Evolutionary conservation across 352 stramenopile genomes (phyloP), one percentile per base, ranked within the genome.

Genomic region (Phytopythium vexans): DNA sequence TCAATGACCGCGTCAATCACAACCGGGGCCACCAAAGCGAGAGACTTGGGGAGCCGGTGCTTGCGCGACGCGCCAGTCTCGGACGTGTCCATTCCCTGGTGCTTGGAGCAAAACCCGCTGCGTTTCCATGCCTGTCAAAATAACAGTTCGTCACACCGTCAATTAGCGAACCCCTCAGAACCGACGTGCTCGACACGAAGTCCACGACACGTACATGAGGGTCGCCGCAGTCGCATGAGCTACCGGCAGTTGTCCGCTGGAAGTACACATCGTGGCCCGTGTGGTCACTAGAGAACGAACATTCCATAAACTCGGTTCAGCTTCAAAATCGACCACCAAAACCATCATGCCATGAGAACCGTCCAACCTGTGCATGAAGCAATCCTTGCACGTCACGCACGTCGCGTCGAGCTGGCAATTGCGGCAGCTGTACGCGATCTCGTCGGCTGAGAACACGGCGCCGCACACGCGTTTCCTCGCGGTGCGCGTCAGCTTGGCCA

Each of bases 391-490:
- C 53, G 88, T 93, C 32, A 93, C 85, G 48, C 82, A 93, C 16
- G 85, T 91, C 40, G 82, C 85, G 53, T 95, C 85, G 7, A 92
- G 56, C 51, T 95, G 82, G 66, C 85, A 95, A 57, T 92, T 86
- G 50, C 85, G 85, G 57, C 85, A 95, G 56, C 85, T 95, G 64
- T 95, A 95, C 36, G 83, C 77, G 43, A 95, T 86, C 66, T 95
- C 85, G 49, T 95, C 85, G 36, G 82, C 77, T 44, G 78, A 76
- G 52, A 95, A 95, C 52, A 95, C 92, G 35, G 77, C 79, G 38
- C 85, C 85, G 39, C 85, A 95, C 31, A 95, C 77, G 53, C 82
- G 80, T 39, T 90, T 88, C 6, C 82, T 70, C 42, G 78, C 71
- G 6, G 72, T 74, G 8, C 73, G 64, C 42, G 78, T 77, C 33